Evolutionary conservation across 371 early-diverging fungal genomes (phyloP).

Genomic region (Sporodiniella umbellata): DNA sequence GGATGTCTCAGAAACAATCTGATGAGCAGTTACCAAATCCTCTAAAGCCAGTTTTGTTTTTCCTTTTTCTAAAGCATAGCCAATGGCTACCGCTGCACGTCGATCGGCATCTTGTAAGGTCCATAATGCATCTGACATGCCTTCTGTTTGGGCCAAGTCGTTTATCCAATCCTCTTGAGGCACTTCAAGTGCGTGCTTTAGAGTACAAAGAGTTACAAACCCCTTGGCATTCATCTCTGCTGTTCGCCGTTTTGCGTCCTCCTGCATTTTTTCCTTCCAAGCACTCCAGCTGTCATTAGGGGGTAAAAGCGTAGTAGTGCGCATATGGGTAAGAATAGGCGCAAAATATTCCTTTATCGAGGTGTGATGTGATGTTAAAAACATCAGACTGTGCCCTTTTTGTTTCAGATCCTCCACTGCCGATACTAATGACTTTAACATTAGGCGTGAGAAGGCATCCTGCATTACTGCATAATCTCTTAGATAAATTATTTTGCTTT

Average conservation of each 20-base stretch:
- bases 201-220: conserved; percentile 24
- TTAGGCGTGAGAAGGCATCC: conserved; percentile 28
- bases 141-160: conserved; percentile 10
- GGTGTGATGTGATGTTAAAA: conserved; percentile 46
- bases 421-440: conserved; percentile 35
- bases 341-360: neutral
- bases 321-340: conserved; percentile 24
- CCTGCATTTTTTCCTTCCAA: conserved; percentile 23
- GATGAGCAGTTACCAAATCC: conserved; percentile 25
- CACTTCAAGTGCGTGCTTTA: conserved; percentile 16
- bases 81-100: conserved; percentile 33
- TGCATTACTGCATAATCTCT: conserved; percentile 49
- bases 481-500: conserved; percentile 38
- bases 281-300: conserved; percentile 9
- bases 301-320: conserved; percentile 23
- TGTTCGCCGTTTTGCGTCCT: conserved; percentile 32
- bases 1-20: conserved; percentile 18
- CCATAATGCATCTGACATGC: conserved; percentile 38
- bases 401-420: conserved; percentile 44
- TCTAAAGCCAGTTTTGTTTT: conserved; percentile 14
- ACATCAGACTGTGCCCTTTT: conserved; percentile 44
- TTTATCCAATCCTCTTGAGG: conserved; percentile 7
- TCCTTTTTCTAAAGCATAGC: conserved; percentile 23
- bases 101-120: conserved; percentile 27
- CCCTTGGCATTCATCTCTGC: conserved; percentile 46